These are phyloP conservation scores for Leptomonas pyrrhocoris DNA, from an alignment of 208 protist genomes.

Conservation along the genomic window DNA sequence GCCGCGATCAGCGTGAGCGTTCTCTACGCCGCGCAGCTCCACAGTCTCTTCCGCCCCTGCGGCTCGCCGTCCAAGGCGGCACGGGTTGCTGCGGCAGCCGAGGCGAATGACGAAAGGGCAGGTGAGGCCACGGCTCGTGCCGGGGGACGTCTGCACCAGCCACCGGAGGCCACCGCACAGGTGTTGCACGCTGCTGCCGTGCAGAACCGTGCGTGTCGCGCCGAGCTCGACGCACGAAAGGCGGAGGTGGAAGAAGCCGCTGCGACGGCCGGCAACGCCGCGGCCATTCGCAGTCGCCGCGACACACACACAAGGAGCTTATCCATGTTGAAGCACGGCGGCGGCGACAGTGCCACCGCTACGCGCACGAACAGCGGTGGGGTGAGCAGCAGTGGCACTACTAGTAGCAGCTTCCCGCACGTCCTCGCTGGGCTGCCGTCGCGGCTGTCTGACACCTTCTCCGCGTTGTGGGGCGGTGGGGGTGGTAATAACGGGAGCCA, in stretches of 20 bases:
- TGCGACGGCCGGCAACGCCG: not conserved
- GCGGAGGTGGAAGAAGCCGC: conserved; percentile 1
- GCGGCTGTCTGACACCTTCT: conserved; percentile 30
- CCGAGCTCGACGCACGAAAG: conserved; percentile 4
- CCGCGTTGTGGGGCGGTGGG: conserved; percentile 22
- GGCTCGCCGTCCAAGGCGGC: conserved; percentile 21
- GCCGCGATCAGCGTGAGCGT: conserved; percentile 25
- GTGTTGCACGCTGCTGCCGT: conserved; percentile 15
- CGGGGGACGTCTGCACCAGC: conserved; percentile 12
- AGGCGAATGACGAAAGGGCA: not conserved
- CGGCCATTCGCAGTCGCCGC: conserved; percentile 1
- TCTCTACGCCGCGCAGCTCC: conserved; percentile 28
- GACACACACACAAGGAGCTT: not conserved
- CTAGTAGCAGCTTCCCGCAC: conserved; percentile 20
- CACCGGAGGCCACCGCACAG: conserved; percentile 25
- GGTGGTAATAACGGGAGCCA: not conserved
- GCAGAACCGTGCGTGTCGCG: conserved; percentile 29
- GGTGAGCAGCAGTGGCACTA: not conserved
- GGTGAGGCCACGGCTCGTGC: not conserved
- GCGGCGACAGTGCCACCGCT: not conserved
- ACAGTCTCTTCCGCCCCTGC: conserved; percentile 24
- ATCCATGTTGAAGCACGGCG: not conserved
- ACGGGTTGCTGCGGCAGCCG: not conserved
- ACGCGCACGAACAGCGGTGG: too few relatives aligned
- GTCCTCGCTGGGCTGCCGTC: conserved; percentile 22